Conservation (phyloP, 2,329 filamentous ascomycete genomes). For the Nigrospora sphaerica region DNA sequence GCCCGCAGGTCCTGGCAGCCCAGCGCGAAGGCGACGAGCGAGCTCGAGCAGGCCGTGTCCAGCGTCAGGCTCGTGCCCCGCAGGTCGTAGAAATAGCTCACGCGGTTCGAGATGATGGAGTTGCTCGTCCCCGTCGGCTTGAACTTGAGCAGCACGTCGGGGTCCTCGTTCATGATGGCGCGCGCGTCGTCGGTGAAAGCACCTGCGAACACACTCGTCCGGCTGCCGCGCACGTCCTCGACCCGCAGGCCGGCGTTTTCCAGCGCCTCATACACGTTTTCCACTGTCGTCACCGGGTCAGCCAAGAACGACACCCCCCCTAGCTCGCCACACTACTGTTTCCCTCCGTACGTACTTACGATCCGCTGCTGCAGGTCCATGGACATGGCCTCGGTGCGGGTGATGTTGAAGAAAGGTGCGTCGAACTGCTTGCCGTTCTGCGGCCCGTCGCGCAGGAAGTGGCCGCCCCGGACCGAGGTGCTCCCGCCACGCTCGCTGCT, state of each 20-base stretch:
- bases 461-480: slow-evolving; percentile 1
- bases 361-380: slow-evolving; percentile 54
- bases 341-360: slow-evolving; percentile 29
- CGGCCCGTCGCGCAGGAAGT: slow-evolving; percentile 3
- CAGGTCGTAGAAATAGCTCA: slow-evolving; percentile 24
- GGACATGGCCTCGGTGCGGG: slow-evolving; percentile 4
- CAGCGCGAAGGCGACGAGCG: slow-evolving; percentile 22
- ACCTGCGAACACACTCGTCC: slow-evolving; percentile 23
- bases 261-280: slow-evolving; percentile 40
- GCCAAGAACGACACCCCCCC: slow-evolving; percentile 57
- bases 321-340: slow-evolving; percentile 36
- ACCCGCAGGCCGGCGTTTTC: slow-evolving; percentile 57
- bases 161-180: slow-evolving; percentile 27
- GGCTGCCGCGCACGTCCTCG: slow-evolving; percentile 24
- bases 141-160: slow-evolving; percentile 27
- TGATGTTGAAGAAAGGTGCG: slow-evolving; percentile 7
- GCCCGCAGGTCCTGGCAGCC: slow-evolving; percentile 20
- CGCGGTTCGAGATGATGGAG: slow-evolving; percentile 26
- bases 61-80: slow-evolving; percentile 23
- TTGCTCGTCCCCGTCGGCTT: slow-evolving; percentile 28
- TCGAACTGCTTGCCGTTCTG: slow-evolving; percentile 5
- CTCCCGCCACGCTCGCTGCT: background rate
- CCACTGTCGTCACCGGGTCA: background rate
- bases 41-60: slow-evolving; percentile 28
- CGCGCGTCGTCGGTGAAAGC: slow-evolving; percentile 25